Evolutionary conservation across 2,329 filamentous ascomycete genomes (phyloP).

Genomic region (Cladosporium sp.): DNA sequence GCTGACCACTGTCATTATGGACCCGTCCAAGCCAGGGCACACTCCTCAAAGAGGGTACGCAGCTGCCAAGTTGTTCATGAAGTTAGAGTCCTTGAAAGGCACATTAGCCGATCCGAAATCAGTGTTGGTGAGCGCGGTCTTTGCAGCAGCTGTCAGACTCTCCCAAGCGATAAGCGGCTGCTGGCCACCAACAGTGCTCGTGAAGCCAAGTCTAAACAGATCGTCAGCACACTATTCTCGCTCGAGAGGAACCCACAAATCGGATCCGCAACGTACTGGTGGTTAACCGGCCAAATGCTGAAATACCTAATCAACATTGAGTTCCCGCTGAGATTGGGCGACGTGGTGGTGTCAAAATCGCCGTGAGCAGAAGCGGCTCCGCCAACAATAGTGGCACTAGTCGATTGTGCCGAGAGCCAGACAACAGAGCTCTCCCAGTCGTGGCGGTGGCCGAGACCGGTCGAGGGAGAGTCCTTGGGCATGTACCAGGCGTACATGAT

Average conservation of each 20-base stretch:
- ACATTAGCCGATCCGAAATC: slow-evolving; percentile 47
- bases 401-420: slow-evolving; percentile 43
- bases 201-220: slow-evolving; percentile 59
- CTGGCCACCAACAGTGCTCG: slow-evolving; percentile 60
- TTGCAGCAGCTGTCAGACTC: slow-evolving; percentile 42
- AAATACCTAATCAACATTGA: slow-evolving; percentile 47
- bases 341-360: slow-evolving; percentile 42
- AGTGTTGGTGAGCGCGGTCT: slow-evolving; percentile 41
- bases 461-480: slow-evolving; percentile 45
- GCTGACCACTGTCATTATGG: no score
- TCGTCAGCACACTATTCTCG: slow-evolving; percentile 32
- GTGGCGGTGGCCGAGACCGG: slow-evolving; percentile 49
- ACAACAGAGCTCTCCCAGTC: slow-evolving; percentile 56
- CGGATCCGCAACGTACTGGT: slow-evolving; percentile 39
- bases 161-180: slow-evolving; percentile 44
- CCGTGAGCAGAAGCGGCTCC: slow-evolving; percentile 53
- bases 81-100: slow-evolving; percentile 46
- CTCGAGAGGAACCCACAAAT: slow-evolving; percentile 23
- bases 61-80: slow-evolving; percentile 40
- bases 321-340: slow-evolving; percentile 40
- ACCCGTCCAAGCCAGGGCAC: no score
- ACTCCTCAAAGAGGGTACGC: slow-evolving; percentile 15
- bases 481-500: slow-evolving; percentile 54
- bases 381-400: slow-evolving; percentile 42
- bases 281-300: slow-evolving; percentile 47